Evolutionary conservation across 352 stramenopile genomes (phyloP).

Genomic region (Phytophthora brassicae): DNA sequence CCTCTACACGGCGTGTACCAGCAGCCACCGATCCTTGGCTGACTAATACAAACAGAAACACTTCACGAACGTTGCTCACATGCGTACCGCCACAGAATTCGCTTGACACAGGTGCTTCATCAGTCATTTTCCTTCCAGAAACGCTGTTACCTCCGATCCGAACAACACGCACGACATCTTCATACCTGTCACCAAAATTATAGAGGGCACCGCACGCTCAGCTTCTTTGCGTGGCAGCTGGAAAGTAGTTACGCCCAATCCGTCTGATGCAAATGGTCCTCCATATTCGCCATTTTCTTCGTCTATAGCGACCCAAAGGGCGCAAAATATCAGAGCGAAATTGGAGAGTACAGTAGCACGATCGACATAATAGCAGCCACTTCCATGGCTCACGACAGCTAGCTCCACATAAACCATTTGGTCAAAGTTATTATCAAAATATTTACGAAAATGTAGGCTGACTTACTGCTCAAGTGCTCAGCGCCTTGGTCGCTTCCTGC

Average conservation of each 20-base stretch:
- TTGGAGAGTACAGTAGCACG: too few relatives aligned
- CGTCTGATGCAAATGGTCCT: slow-evolving; percentile 48
- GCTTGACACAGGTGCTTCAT: slow-evolving; percentile 31
- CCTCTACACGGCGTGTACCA: slow-evolving; percentile 76
- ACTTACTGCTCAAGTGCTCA: too few relatives aligned
- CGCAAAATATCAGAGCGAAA: too few relatives aligned
- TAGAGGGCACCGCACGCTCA: slow-evolving; percentile 64
- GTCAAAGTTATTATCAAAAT: too few relatives aligned
- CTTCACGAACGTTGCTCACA: slow-evolving; percentile 38
- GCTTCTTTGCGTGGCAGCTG: slow-evolving; percentile 49
- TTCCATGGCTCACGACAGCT: too few relatives aligned
- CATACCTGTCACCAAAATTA: slow-evolving; percentile 85
- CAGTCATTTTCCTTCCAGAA: not conserved
- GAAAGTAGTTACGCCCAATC: slow-evolving; percentile 40
- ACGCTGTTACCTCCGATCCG: slow-evolving; percentile 34
- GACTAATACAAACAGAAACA: slow-evolving; percentile 77
- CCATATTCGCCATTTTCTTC: slow-evolving; percentile 61
- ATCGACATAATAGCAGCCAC: too few relatives aligned
- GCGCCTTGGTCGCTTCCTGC: too few relatives aligned
- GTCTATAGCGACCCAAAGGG: slow-evolving; percentile 69
- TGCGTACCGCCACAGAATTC: slow-evolving; percentile 86
- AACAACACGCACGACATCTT: slow-evolving; percentile 80
- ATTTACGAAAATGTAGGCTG: too few relatives aligned
- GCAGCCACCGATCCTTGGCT: slow-evolving; percentile 79
- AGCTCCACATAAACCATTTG: too few relatives aligned